Base-by-base conservation (phyloP, 108 stramenopile genomes). In the Epipyxis sp. region DNA sequence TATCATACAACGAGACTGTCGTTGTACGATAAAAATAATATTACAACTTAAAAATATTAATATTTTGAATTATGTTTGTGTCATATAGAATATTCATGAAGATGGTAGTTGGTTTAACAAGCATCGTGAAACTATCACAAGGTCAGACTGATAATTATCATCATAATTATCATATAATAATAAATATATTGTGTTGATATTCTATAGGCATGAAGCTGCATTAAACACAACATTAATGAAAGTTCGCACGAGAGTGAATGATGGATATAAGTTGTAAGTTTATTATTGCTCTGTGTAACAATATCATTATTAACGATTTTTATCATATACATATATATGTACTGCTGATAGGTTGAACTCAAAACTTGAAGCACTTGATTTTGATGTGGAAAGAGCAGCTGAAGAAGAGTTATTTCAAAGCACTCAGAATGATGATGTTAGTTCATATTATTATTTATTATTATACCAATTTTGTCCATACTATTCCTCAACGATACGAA, bases 41-140 rank as follows among this genome's bases (percentile, higher is more conserved):
- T n/a, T n/a, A n/a, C n/a, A n/a, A n/a, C n/a, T n/a, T n/a, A n/a
- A n/a, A n/a, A n/a, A n/a, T n/a, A n/a, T n/a, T n/a, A n/a, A n/a
- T n/a, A n/a, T n/a, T n/a, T n/a, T n/a, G n/a, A n/a, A n/a, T n/a
- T n/a, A n/a, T n/a, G n/a, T n/a, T n/a, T n/a, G n/a, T n/a, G n/a
- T n/a, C n/a, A n/a, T 50, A 13, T 20, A 50, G 46, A 20, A 6
- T 50, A 13, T 50, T 6, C 46, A 50, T 13, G 61, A 65, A 25
- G 61, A 65, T 37, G 61, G 61, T 6, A 35, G 34, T 29, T 65
- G 61, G 61, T 65, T 65, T 32, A 65, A 65, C 61, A 65, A 65
- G 61, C 61, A 65, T 37, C 61, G 61, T 37, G 61, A 65, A 37
- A 25, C 61, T 10, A 35, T 65, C 6, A 32, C 27, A n/a, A n/a